phyloP scores from a whole-genome alignment of 805 yeast species.

The Zygotorulaspora sp. region DNA sequence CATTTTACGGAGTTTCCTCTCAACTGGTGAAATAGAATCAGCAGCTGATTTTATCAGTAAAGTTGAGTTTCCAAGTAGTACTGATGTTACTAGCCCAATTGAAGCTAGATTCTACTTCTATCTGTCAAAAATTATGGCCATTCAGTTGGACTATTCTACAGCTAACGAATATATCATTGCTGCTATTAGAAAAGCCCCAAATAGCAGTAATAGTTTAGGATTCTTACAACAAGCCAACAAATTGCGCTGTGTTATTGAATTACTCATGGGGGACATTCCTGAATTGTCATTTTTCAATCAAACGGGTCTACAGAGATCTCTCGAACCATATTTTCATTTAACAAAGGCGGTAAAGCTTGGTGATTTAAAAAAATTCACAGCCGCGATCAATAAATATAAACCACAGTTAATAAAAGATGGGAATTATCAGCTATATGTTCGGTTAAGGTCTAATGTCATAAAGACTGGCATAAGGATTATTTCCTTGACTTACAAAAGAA shows the following conservation, averaged over 20 bases:
- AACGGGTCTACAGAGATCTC: slow-evolving; percentile 50
- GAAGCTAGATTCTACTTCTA: slow-evolving; percentile 91
- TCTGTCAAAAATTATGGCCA: slow-evolving; percentile 82
- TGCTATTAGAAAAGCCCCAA: slow-evolving; percentile 97
- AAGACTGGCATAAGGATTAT: slow-evolving; percentile 95
- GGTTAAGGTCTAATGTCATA: slow-evolving; percentile 94
- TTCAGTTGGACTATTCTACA: slow-evolving; percentile 86
- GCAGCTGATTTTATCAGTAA: slow-evolving; percentile 88
- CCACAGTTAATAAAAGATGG: slow-evolving; percentile 65
- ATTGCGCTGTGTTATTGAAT: slow-evolving; percentile 79
- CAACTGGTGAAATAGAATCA: slow-evolving; percentile 74
- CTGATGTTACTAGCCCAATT: slow-evolving; percentile 75
- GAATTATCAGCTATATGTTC: slow-evolving; percentile 74
- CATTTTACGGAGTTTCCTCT: slow-evolving; percentile 72
- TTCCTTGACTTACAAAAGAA: slow-evolving; percentile 83
- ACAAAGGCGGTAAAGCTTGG: slow-evolving; percentile 92
- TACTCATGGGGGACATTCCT: slow-evolving; percentile 95
- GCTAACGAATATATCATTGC: slow-evolving; percentile 88
- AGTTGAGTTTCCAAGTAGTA: slow-evolving; percentile 68
- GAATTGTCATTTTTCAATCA: slow-evolving; percentile 78
- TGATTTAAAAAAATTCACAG: slow-evolving; percentile 75
- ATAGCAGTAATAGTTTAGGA: slow-evolving; percentile 76
- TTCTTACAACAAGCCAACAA: slow-evolving; percentile 87
- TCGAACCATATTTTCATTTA: slow-evolving; percentile 78
- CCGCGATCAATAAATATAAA: slow-evolving; percentile 61